Conservation (phyloP, 2,329 filamentous ascomycete species). For the Myriangium duriaei region DNA sequence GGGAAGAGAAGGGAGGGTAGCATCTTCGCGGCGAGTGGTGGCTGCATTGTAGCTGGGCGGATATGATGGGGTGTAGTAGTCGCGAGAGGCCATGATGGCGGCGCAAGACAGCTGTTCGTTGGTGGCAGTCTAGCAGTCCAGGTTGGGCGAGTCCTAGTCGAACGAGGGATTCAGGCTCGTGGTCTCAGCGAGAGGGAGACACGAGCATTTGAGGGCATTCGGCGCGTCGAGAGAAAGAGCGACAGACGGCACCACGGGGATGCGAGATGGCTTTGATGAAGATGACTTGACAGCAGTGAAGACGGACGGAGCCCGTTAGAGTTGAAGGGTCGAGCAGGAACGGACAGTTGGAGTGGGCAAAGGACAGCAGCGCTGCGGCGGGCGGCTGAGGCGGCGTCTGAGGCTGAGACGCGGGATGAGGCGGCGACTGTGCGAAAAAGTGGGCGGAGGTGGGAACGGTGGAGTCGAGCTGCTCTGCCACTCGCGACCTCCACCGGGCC, state of each 20-base stretch:
- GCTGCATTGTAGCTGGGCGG: conserved; percentile 31
- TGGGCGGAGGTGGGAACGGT: no score
- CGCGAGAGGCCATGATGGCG: conserved; percentile 35
- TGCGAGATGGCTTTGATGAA: no score
- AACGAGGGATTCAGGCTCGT: not conserved
- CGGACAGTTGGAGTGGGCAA: no score
- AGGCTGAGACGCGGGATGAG: not conserved
- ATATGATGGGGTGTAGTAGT: conserved; percentile 41
- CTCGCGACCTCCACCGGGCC: no score
- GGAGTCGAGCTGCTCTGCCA: no score
- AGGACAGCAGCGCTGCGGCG: not conserved
- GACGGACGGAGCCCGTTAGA: no score
- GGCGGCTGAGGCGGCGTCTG: not conserved
- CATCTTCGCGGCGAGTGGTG: conserved; percentile 28
- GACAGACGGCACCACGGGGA: no score
- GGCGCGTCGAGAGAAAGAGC: no score
- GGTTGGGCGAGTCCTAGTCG: not conserved
- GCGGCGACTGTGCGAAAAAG: no score
- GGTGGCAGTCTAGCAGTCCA: not conserved
- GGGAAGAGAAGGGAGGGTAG: conserved; percentile 22
- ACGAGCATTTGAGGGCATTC: not conserved
- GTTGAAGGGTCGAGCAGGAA: no score
- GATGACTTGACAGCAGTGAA: no score
- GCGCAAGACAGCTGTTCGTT: not conserved
- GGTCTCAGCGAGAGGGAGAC: not conserved